Evolutionary conservation across 305 asterid genomes (phyloP).

Genomic region (Fraxinus paxiana): DNA sequence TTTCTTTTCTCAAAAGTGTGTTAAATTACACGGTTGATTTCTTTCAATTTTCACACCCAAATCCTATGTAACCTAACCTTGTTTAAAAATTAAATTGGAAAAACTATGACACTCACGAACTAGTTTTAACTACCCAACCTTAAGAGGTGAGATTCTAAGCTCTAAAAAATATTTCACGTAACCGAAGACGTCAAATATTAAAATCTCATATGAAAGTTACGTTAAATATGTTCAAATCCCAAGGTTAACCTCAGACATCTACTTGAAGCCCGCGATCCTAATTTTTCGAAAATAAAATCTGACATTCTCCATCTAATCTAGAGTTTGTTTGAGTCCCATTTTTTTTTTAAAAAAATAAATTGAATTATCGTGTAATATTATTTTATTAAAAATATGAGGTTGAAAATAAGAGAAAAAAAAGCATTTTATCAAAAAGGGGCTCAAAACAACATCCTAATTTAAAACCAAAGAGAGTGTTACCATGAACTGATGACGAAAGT

Average conservation of each 20-base stretch:
- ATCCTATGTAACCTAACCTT: not conserved
- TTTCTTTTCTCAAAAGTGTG: not conserved
- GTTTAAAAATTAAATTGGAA: not conserved
- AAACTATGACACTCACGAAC: not conserved
- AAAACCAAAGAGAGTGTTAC: not conserved
- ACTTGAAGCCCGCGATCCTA: not conserved
- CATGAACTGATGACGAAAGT: not conserved
- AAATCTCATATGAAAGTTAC: not conserved
- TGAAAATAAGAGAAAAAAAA: too few relatives aligned
- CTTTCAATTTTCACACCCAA: not conserved
- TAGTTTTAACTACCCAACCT: not conserved
- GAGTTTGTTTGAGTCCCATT: not conserved
- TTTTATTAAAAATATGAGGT: too few relatives aligned
- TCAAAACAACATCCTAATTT: not conserved
- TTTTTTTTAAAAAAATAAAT: too few relatives aligned
- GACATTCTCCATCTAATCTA: not conserved
- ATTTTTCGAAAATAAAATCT: not conserved
- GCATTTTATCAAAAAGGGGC: not conserved
- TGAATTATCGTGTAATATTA: not conserved
- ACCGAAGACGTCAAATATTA: not conserved
- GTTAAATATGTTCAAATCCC: not conserved
- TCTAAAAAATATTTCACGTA: not conserved
- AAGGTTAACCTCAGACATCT: not conserved
- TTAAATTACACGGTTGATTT: not conserved
- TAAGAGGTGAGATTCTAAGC: not conserved